Base-by-base conservation (phyloP, 768 basidiomycete genomes). In the Phlebiopsis flavidoalba region DNA sequence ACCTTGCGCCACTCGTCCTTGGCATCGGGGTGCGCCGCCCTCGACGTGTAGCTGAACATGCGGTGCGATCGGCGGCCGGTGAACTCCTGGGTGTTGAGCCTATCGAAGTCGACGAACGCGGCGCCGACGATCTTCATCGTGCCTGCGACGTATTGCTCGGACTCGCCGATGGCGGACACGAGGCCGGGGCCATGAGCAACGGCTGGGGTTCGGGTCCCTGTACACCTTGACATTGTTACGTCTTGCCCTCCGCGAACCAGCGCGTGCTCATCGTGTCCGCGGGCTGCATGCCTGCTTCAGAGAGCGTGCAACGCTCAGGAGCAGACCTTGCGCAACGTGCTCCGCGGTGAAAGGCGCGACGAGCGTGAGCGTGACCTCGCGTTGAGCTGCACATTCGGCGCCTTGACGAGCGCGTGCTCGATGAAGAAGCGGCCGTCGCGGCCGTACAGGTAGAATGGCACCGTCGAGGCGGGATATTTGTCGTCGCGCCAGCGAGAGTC, bases 371-470 rank as follows among this genome's bases (percentile, higher is more conserved):
- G 53, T 15, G 14, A 68, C 64, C 10, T 63, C 63, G n/a, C 63
- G 8, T 60, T 58, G 15, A 70, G 19, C 58, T 69, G 69, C 19
- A 61, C 63, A 21, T 70, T 70, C 37, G 68, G 67, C 1, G 54
- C 65, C 22, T 46, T 55, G 19, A 69, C 48, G 46, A 70, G 63
- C 40, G 69, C 35, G 60, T 79, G 78, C 46, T 77, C 76, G 54
- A 79, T 65, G 65, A 75, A 47, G 10, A 7, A 24, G 19, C 54
- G 54, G 43, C 54, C 54, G 36, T 40, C 36, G 21, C 70, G 70
- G 22, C 77, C 76, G 50, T 77, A 80, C 19, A 79, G 62, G 63
- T 76, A 78, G 69, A 79, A 79, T 5, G 75, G 76, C 64, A 71
- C 75, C 40, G 43, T 43, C 54, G 56, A 60, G 17, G 61, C 58